These are phyloP conservation scores for Boletellus sp. DNA, from an alignment of 768 basidiomycete species.

Conservation along the genomic window DNA sequence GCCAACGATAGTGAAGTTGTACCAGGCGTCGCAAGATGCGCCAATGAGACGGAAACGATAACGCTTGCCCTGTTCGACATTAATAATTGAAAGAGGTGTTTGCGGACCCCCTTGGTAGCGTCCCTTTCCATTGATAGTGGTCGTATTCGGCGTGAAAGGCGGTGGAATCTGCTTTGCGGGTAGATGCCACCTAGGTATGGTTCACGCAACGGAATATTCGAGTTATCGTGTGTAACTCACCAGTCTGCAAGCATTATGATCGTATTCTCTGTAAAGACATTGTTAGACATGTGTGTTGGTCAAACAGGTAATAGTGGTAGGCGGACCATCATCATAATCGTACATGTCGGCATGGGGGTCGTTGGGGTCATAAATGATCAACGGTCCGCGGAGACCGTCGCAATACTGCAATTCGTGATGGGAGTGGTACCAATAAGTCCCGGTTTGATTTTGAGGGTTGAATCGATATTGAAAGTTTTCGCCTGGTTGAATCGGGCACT, in stretches of 20 bases:
- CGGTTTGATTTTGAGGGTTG: constrained; percentile 35
- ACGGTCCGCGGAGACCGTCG: constrained; percentile 40
- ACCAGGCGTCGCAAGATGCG: constrained; percentile 29
- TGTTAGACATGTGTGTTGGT: constrained; percentile 3
- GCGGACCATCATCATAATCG: constrained; percentile 45
- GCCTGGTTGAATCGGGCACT: constrained; percentile 42
- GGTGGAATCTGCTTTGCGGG: constrained; percentile 13
- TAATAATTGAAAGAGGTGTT: constrained; percentile 35
- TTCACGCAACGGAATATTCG: neutral
- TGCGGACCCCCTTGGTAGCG: constrained; percentile 34
- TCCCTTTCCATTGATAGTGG: constrained; percentile 46
- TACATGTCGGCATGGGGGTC: constrained; percentile 42
- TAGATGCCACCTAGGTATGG: constrained; percentile 25
- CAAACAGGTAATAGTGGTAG: neutral
- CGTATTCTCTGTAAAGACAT: constrained; percentile 32
- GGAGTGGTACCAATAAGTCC: constrained; percentile 50
- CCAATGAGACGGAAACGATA: constrained; percentile 41
- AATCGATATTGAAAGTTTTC: constrained; percentile 42
- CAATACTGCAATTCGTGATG: constrained; percentile 39
- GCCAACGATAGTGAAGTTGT: constrained; percentile 33
- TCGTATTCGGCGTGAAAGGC: constrained; percentile 34
- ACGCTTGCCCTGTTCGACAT: constrained; percentile 36
- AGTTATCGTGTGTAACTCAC: constrained; percentile 24
- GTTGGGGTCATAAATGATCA: constrained; percentile 44
- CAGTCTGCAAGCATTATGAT: constrained; percentile 45